Evolutionary conservation across 2,329 filamentous ascomycete species (phyloP).

Genomic region (Fusarium sp.): DNA sequence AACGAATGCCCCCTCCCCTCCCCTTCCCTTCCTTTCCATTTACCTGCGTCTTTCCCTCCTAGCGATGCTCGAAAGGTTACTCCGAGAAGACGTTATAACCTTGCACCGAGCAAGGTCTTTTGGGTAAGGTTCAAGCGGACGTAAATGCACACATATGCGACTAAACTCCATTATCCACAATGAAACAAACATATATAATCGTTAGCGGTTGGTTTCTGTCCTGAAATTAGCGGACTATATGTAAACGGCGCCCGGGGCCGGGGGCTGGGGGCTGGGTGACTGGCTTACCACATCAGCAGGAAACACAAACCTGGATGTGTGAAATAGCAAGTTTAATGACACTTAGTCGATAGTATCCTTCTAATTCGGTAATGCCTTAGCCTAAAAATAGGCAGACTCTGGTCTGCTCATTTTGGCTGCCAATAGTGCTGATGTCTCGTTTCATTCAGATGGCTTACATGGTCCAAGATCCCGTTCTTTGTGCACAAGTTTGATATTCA

Average conservation of each 20-base stretch:
- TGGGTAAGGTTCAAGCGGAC: too few species aligned
- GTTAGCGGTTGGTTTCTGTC: not conserved
- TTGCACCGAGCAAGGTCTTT: not conserved
- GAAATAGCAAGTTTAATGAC: not conserved
- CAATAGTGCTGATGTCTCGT: not conserved
- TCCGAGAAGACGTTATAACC: not conserved
- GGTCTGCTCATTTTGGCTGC: not conserved
- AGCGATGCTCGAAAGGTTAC: not conserved
- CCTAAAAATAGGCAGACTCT: not conserved
- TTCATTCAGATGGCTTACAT: not conserved
- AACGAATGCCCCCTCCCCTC: not conserved
- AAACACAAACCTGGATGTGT: not conserved
- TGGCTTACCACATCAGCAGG: not conserved
- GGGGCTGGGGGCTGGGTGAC: not conserved
- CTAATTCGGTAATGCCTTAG: not conserved
- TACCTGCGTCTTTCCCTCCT: not conserved
- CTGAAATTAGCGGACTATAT: not conserved
- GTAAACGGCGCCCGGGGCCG: not conserved
- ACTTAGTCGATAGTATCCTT: not conserved
- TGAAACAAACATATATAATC: not conserved
- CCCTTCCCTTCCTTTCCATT: not conserved
- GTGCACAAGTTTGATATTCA: not conserved
- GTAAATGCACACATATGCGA: not conserved
- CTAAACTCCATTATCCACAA: not conserved
- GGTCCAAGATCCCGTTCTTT: not conserved